Evolutionary conservation across 208 protist genomes (phyloP).

Genomic region (Jaenimonas drosophilae): DNA sequence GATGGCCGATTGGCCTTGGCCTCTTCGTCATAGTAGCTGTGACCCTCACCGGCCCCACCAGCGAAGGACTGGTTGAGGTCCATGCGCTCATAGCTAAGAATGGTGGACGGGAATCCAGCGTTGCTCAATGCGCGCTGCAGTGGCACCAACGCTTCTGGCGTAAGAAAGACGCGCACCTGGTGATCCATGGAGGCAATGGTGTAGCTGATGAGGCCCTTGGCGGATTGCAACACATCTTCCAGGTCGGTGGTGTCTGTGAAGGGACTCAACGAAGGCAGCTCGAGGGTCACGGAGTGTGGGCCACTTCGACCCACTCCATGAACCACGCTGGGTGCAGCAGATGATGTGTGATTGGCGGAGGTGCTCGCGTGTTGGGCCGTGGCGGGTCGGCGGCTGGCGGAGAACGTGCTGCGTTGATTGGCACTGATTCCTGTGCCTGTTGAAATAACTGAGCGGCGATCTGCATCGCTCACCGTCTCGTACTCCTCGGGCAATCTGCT

Average conservation of each 20-base stretch:
- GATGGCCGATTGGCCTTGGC: conserved; percentile 15
- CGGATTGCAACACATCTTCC: conserved; percentile 71
- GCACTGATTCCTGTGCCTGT: neutral
- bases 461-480: conserved; percentile 3
- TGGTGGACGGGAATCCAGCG: conserved; percentile 45
- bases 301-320: conserved; percentile 20
- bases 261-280: conserved; percentile 59
- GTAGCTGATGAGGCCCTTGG: conserved; percentile 75
- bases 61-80: conserved; percentile 8
- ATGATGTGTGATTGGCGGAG: neutral
- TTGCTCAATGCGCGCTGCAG: conserved; percentile 33
- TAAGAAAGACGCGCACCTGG: conserved; percentile 61
- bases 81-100: conserved; percentile 26
- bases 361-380: no score
- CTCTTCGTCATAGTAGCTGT: conserved; percentile 35
- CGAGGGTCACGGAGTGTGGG: conserved; percentile 52
- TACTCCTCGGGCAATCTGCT: neutral
- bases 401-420: neutral
- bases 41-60: conserved; percentile 9
- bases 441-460: no score
- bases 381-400: no score
- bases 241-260: conserved; percentile 41
- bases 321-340: no score
- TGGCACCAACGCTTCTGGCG: conserved; percentile 14
- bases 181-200: conserved; percentile 47